Evolutionary conservation across 108 stramenopile genomes (phyloP), one percentile per base, ranked within the genome.

Genomic region (Poteriospumella lacustris): DNA sequence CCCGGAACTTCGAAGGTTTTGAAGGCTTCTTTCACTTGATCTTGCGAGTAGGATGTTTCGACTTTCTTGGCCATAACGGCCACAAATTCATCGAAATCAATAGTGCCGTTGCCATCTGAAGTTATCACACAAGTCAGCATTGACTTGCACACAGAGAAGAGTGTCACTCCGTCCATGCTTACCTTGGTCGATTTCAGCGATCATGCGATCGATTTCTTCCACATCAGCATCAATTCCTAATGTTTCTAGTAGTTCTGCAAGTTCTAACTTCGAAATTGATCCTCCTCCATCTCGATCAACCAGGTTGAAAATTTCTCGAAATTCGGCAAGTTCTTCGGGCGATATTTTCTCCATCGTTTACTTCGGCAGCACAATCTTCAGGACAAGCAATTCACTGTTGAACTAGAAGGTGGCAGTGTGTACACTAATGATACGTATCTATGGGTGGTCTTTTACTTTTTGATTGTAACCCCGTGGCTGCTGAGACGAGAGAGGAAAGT

Each of bases 191-290:
- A 89, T 87, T 69, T 89, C 89, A 9, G 80, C 59, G 38, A 89
- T 83, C 89, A 89, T 89, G 19, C 86, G 70, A 28, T 88, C 87
- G 2, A 89, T 84, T 43, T 89, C 89, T 36, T 89, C 87, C 0
- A 86, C 82, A 0, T 80, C 84, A 2, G 89, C 89, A 76, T 88
- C 86, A 33, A 89, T 89, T 26, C 89, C 87, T 1, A 89, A 68
- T 0, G 89, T 88, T 19, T 86, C 87, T 86, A 89, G 73, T 26
- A 89, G 67, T 31, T 89, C 87, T 19, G 82, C 87, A 12, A 89
- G 85, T 72, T 89, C 89, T 28, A 76, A 84, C 58, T 85, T 88
- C 2, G 73, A 84, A 42, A 89, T 88, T 0, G 83, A 81, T 1
- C 88, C 88, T 31, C 88, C 19, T 64, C 12, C 62, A n/a, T 47